phyloP scores from a whole-genome alignment of 1,284 basidiomycete species.

The Amylostereum areolatum region DNA sequence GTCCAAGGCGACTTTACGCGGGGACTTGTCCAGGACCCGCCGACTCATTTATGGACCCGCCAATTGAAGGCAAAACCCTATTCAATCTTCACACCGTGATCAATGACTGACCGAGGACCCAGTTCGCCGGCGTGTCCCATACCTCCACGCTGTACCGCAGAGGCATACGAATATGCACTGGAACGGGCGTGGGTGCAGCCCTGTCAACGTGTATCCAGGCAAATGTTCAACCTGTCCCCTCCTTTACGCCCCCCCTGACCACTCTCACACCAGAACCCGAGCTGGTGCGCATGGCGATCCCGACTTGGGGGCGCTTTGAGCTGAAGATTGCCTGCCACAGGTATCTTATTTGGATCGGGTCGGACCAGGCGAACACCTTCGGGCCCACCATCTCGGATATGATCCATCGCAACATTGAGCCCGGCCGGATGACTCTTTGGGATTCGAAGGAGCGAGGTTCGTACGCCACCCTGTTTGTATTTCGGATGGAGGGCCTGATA shows the following conservation, averaged over 20 bases:
- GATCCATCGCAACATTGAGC: conserved; percentile 48
- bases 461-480: conserved; percentile 11
- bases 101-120: conserved; percentile 2
- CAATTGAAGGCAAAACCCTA: conserved; percentile 46
- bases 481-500: neutral
- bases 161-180: conserved; percentile 39
- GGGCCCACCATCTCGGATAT: conserved; percentile 36
- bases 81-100: neutral
- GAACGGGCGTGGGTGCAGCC: conserved; percentile 38
- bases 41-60: conserved; percentile 61
- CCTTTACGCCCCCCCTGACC: neutral
- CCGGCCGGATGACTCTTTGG: conserved; percentile 55
- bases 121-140: conserved; percentile 38
- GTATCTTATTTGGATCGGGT: conserved; percentile 58
- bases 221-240: conserved; percentile 5
- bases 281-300: conserved; percentile 40
- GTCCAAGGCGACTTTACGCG: conserved; percentile 70
- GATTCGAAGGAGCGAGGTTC: conserved; percentile 54
- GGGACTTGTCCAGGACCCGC: conserved; percentile 53
- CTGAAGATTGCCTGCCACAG: conserved; percentile 21
- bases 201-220: conserved; percentile 37
- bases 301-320: neutral
- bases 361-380: conserved; percentile 38
- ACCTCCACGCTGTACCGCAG: conserved; percentile 38
- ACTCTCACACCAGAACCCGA: conserved; percentile 40